Conservation (phyloP, 257 asterid species). For the Scutellaria baicalensis region DNA sequence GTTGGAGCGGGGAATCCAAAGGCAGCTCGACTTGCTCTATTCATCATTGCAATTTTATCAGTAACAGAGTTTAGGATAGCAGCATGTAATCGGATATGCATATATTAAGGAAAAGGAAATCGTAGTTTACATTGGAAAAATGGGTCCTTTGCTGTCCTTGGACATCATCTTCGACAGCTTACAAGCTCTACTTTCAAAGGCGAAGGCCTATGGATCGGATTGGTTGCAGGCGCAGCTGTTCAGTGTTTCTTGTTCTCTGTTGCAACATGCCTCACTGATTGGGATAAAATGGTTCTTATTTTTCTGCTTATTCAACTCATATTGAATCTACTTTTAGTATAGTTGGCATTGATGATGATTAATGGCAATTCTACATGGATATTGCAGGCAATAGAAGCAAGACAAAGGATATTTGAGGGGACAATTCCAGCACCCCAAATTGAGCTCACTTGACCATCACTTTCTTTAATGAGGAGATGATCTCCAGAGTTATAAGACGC, state of each 20-base stretch:
- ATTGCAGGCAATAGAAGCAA: neutral
- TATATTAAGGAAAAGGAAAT: no score
- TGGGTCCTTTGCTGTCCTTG: no score
- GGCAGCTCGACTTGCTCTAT: constrained; percentile 26
- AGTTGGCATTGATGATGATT: neutral
- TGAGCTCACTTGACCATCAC: neutral
- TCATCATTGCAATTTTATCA: constrained; percentile 14
- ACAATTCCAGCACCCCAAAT: no score
- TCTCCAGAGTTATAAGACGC: neutral
- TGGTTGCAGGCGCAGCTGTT: no score
- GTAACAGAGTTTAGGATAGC: constrained; percentile 21
- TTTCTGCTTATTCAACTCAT: neutral
- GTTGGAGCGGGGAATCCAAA: constrained; percentile 44
- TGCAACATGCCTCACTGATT: neutral
- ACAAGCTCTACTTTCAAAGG: no score
- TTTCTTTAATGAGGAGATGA: neutral
- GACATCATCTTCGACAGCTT: no score
- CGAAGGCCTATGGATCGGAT: no score
- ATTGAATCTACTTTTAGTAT: neutral
- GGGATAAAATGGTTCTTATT: neutral
- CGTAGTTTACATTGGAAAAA: no score
- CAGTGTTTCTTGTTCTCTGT: neutral
- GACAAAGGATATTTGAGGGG: neutral
- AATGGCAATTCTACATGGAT: no score
- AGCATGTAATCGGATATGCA: no score